Evolutionary conservation across 2,329 filamentous ascomycete genomes (phyloP).

Genomic region (Zarea fungicola): DNA sequence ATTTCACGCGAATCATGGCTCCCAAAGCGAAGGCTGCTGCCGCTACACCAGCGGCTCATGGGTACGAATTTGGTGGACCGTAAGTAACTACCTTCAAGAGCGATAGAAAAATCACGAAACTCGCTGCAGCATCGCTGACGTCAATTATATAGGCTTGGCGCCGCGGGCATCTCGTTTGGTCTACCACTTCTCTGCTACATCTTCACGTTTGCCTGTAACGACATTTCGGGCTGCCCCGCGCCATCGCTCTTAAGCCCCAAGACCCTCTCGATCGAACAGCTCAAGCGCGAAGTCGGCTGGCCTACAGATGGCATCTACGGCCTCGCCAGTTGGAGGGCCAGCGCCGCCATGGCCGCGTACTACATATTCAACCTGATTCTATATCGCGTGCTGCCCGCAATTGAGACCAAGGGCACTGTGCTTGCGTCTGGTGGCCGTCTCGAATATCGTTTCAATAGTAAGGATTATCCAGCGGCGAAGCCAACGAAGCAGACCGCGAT

Average conservation of each 20-base stretch:
- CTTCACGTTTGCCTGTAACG: conserved; percentile 84
- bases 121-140: conserved; percentile 13
- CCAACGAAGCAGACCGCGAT: no score
- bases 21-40: conserved; percentile 24
- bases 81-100: conserved; percentile 26
- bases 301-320: conserved; percentile 63
- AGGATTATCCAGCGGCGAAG: conserved; percentile 19
- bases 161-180: conserved; percentile 70
- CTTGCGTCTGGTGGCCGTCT: conserved; percentile 67
- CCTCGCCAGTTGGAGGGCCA: conserved; percentile 64
- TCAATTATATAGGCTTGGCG: conserved; percentile 58
- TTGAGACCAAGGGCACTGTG: conserved; percentile 63
- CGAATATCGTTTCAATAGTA: conserved; percentile 78
- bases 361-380: conserved; percentile 71
- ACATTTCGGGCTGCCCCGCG: conserved; percentile 83
- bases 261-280: conserved; percentile 61
- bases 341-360: conserved; percentile 68
- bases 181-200: conserved; percentile 75
- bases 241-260: conserved; percentile 72
- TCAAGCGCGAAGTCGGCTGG: conserved; percentile 82
- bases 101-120: neutral
- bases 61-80: conserved; percentile 51
- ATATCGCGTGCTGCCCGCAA: conserved; percentile 70
- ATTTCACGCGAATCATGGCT: conserved; percentile 24
- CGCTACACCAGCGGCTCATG: conserved; percentile 28